phyloP scores from a whole-genome alignment of 2,329 filamentous ascomycete species.

The Phaeomoniella chlamydospora region DNA sequence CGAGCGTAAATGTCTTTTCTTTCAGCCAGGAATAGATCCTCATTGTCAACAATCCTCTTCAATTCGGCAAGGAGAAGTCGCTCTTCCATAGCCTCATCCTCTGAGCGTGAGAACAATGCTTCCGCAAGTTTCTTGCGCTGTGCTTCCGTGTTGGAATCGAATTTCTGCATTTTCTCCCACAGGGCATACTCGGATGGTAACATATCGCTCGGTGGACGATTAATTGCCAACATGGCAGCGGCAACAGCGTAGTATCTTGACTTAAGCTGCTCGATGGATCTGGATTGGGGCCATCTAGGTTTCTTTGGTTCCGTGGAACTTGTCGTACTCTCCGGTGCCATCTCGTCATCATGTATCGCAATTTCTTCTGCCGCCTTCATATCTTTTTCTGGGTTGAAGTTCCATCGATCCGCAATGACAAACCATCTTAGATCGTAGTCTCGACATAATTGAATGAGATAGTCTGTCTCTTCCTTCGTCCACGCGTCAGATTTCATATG shows the following conservation, averaged over 20 bases:
- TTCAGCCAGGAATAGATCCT: slow-evolving; percentile 75
- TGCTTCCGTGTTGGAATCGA: slow-evolving; percentile 66
- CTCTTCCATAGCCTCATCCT: slow-evolving; percentile 85
- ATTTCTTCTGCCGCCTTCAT: not conserved
- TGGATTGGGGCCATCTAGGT: slow-evolving; percentile 21
- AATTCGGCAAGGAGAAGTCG: slow-evolving; percentile 79
- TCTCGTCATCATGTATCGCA: slow-evolving; percentile 11
- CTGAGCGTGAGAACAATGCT: slow-evolving; percentile 61
- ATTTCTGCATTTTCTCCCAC: slow-evolving; percentile 76
- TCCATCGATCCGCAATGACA: slow-evolving; percentile 83
- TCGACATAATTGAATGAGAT: slow-evolving; percentile 59
- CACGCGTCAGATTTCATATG: slow-evolving; percentile 63
- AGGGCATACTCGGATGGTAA: slow-evolving; percentile 66
- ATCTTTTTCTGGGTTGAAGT: slow-evolving; percentile 31
- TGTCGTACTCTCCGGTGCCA: slow-evolving; percentile 6
- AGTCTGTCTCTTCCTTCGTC: slow-evolving; percentile 89
- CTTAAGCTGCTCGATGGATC: slow-evolving; percentile 83
- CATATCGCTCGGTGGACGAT: slow-evolving; percentile 77
- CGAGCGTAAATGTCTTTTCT: slow-evolving; percentile 75
- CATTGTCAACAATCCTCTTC: slow-evolving; percentile 76
- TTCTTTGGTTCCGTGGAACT: slow-evolving; percentile 9
- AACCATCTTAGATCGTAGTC: slow-evolving; percentile 85
- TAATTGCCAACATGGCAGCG: slow-evolving; percentile 64
- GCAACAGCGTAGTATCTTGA: slow-evolving; percentile 79
- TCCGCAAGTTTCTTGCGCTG: slow-evolving; percentile 74